Evolutionary conservation across 345 rosid species (phyloP).

Genomic region (Corchorus olitorius): DNA sequence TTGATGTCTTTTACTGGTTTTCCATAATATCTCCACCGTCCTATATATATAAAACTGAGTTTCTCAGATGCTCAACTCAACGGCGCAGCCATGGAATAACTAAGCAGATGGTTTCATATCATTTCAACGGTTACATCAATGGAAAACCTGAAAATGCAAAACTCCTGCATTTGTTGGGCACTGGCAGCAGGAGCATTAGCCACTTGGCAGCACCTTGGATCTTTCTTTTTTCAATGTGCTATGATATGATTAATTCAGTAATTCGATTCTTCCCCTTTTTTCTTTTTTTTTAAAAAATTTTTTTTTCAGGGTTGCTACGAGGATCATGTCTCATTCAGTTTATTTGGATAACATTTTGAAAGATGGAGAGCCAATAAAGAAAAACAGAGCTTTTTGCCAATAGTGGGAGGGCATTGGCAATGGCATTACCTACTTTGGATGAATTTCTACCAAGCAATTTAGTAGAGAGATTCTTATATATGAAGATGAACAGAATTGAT

Average conservation of each 20-base stretch:
- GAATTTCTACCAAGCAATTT: background rate
- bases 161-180: background rate
- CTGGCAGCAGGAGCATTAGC: background rate
- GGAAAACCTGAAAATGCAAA: background rate
- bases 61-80: too few species aligned
- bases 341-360: conserved; percentile 27
- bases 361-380: background rate
- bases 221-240: background rate
- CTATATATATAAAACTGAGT: too few species aligned
- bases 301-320: conserved; percentile 26
- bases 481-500: conserved; percentile 46
- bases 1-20: too few species aligned
- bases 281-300: background rate
- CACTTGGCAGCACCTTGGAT: background rate
- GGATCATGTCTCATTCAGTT: conserved; percentile 32
- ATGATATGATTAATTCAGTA: conserved; percentile 8
- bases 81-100: background rate
- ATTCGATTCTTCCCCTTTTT: background rate
- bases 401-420: conserved; percentile 21
- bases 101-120: background rate
- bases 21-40: too few species aligned
- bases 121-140: background rate
- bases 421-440: background rate
- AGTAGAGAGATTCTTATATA: conserved; percentile 13
- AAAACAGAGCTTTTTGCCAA: conserved; percentile 13